Percentiles rank a stretch among this genome's conserved stretches.
Conservation (phyloP, 768 basidiomycete species). For the Amanita rimosa region DNA sequence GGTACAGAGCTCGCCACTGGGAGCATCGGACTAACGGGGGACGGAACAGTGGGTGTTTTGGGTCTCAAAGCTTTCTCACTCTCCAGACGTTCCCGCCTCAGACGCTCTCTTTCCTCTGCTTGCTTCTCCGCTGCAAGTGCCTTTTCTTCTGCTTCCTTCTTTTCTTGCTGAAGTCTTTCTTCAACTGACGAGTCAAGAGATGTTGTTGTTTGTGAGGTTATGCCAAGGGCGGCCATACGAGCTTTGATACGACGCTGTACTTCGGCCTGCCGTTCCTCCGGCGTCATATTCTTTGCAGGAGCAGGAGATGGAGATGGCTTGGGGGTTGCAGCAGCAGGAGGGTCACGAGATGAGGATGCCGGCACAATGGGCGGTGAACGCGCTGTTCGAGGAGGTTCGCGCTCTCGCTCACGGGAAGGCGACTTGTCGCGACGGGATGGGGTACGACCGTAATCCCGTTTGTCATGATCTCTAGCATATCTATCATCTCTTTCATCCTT, state of each 20-base stretch:
- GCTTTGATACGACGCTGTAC: slow-evolving; percentile 76
- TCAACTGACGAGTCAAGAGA: slow-evolving; percentile 73
- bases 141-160: slow-evolving; percentile 86
- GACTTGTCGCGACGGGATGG: slow-evolving; percentile 15
- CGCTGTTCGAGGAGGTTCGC: slow-evolving; percentile 35
- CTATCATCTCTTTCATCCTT: slow-evolving; percentile 20
- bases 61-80: slow-evolving; percentile 56
- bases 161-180: slow-evolving; percentile 76
- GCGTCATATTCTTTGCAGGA: slow-evolving; percentile 71
- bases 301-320: slow-evolving; percentile 40
- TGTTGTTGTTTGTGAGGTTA: slow-evolving; percentile 38
- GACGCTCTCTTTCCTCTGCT: slow-evolving; percentile 67
- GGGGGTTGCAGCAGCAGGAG: slow-evolving; percentile 39
- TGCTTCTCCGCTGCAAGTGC: slow-evolving; percentile 66
- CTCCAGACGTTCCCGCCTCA: slow-evolving; percentile 64
- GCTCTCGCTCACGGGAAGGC: slow-evolving; percentile 21
- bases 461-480: slow-evolving; percentile 31
- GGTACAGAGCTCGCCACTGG: slow-evolving; percentile 24
- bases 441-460: slow-evolving; percentile 10
- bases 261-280: slow-evolving; percentile 71
- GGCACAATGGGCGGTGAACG: slow-evolving; percentile 43
- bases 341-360: slow-evolving; percentile 33
- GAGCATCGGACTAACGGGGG: slow-evolving; percentile 13
- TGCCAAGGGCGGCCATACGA: slow-evolving; percentile 77
- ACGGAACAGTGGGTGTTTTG: slow-evolving; percentile 22